Base-by-base conservation (phyloP, 208 protist species). In the Acanthamoeba castellanii region DNA sequence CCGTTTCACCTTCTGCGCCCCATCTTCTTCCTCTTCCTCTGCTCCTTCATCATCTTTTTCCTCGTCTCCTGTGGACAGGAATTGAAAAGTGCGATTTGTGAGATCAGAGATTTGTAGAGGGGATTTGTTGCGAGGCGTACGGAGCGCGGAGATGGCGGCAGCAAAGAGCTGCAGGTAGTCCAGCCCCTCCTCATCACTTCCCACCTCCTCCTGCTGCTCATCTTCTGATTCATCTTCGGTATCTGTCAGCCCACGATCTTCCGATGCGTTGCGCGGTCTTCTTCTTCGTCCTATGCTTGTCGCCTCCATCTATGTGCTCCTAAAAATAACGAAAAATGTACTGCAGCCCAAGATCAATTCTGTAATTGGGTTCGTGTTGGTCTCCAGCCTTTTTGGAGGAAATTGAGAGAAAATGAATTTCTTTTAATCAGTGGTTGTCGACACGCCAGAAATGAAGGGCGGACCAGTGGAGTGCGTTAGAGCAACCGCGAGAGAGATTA, bases 141-240 rank as follows among this genome's bases (percentile, higher is more conserved):
- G 81, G 7, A 88, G 81, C 8, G 81, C 9, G 50, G 81, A 57
- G 20, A 88, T 88, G 47, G 81, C 42, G 16, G 81, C 42, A 37
- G 81, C 81, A 57, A 88, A 42, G 47, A 64, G n/a, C 7, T 66
- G 81, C 18, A 88, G 81, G 50, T 88, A 42, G 47, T 88, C 81
- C n/a, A 81, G 0, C 30, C 47, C 81, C 7, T 88, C 81, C 30
- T 37, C 50, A 13, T 88, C 81, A 27, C 34, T 82, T 52, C 9
- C 74, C 27, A n/a, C 3, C 27, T 88, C 81, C 20, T 88, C n/a
- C 81, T 88, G n/a, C 4, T 64, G 32, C 14, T 88, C 81, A 34
- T 42, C 37, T 81, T 42, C 30, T 37, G 32, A 42, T 52, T 52
- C 37, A 11, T 42, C 70, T 78, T 45, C 32, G 9, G 72, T 52